A percentile compares a stretch with the other conserved stretches of the same genome.
phyloP scores from a whole-genome alignment of 768 basidiomycete genomes.

The Galerina marginata region DNA sequence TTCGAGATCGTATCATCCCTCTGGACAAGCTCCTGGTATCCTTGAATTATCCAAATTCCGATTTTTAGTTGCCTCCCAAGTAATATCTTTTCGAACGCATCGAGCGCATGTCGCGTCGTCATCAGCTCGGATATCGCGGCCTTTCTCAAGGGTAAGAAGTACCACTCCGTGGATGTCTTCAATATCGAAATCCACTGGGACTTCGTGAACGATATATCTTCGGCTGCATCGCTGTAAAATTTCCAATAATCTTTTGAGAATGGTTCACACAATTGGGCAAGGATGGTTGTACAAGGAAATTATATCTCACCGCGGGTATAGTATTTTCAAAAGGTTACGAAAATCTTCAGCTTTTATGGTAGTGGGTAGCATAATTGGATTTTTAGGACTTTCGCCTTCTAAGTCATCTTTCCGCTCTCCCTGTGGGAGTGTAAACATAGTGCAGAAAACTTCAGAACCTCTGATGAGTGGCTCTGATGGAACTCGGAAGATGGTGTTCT shows the following conservation, averaged over 20 bases:
- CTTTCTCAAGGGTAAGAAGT: conserved; percentile 5
- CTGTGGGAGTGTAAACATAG: conserved; percentile 7
- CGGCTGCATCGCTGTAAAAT: not conserved
- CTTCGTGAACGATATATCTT: not conserved
- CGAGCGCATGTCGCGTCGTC: too few relatives aligned
- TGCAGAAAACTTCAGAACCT: conserved; percentile 10
- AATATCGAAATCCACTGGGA: conserved; percentile 10
- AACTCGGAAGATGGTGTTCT: conserved; percentile 3
- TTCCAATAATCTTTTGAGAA: not conserved
- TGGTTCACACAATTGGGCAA: not conserved
- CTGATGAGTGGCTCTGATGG: conserved; percentile 5
- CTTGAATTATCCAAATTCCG: too few relatives aligned
- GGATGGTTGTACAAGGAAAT: too few relatives aligned
- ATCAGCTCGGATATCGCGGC: not conserved
- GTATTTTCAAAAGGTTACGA: not conserved
- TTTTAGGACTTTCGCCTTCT: not conserved
- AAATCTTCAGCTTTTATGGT: not conserved
- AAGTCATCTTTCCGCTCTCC: not conserved
- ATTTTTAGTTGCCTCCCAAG: too few relatives aligned
- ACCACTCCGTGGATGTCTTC: conserved; percentile 10
- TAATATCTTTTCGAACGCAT: too few relatives aligned
- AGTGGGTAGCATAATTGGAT: conserved; percentile 9
- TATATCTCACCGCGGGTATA: conserved; percentile 4
- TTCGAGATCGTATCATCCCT: too few relatives aligned
- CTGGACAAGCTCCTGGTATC: too few relatives aligned